A percentile compares a stretch with the other conserved stretches of the same genome.
Conservation (phyloP, 768 basidiomycete genomes). For the Fomitopsis serialis region DNA sequence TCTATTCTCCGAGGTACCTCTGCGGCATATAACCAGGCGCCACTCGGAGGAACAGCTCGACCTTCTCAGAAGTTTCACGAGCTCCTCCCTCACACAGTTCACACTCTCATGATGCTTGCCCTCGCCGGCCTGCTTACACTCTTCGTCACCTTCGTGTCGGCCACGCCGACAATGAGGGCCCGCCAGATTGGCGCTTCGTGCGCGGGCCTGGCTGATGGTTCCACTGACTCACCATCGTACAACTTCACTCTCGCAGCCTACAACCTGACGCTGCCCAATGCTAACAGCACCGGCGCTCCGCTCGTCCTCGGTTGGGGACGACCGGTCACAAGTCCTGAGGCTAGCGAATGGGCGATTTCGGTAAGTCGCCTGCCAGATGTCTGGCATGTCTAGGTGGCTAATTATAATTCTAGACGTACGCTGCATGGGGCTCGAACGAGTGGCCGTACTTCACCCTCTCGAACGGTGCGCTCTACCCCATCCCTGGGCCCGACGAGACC, state of each 20-base stretch:
- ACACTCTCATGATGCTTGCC: constrained; percentile 3
- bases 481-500: constrained; percentile 25
- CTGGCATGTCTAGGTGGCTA: background rate
- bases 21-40: too few species aligned
- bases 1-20: too few species aligned
- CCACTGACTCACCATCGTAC: constrained; percentile 19
- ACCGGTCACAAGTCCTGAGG: constrained; percentile 24
- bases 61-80: too few species aligned
- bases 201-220: constrained; percentile 11
- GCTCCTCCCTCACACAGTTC: too few species aligned
- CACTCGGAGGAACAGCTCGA: too few species aligned
- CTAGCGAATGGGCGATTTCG: constrained; percentile 35
- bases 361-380: constrained; percentile 23
- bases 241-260: constrained; percentile 43
- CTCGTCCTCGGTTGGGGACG: constrained; percentile 34
- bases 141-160: constrained; percentile 2
- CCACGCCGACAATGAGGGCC: constrained; percentile 4
- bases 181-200: constrained; percentile 10
- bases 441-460: constrained; percentile 37
- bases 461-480: constrained; percentile 24
- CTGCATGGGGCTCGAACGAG: constrained; percentile 44
- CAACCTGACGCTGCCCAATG: constrained; percentile 35
- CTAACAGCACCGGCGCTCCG: constrained; percentile 40
- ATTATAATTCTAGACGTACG: constrained; percentile 32
- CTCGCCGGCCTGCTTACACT: constrained; percentile 5